Percentiles rank a stretch among this genome's conserved stretches.
Conservation (phyloP, 2,329 filamentous ascomycete species). For the Berkeleyomyces rouxiae region DNA sequence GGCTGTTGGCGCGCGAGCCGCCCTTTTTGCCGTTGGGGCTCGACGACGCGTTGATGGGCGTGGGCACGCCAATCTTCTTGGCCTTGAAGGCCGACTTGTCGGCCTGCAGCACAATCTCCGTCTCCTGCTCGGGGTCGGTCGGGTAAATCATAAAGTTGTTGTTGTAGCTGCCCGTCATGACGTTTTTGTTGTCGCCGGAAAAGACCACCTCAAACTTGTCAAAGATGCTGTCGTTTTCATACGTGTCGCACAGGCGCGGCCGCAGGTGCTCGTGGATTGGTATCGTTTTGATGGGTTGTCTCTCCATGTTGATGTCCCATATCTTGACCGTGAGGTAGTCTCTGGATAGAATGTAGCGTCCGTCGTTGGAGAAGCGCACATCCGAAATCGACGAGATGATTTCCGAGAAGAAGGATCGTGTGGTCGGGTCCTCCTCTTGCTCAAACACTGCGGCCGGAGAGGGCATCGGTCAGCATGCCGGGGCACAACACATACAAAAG, state of each 20-base stretch:
- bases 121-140: conserved; percentile 86
- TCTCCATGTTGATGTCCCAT: conserved; percentile 99
- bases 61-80: conserved; percentile 97
- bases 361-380: conserved; percentile 91
- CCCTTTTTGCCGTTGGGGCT: conserved; percentile 75
- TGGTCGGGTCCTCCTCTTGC: conserved; percentile 92
- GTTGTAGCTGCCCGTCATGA: conserved; percentile 99
- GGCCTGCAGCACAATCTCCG: conserved; percentile 90
- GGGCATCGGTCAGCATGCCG: not conserved
- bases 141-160: conserved; percentile 99
- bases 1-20: conserved; percentile 73
- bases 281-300: conserved; percentile 93
- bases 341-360: conserved; percentile 89
- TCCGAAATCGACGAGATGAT: conserved; percentile 99
- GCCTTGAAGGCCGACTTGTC: conserved; percentile 99
- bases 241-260: conserved; percentile 88
- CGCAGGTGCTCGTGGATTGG: conserved; percentile 95
- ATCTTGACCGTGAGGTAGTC: conserved; percentile 99
- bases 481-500: not conserved
- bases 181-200: conserved; percentile 93
- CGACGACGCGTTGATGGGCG: conserved; percentile 74
- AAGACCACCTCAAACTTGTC: conserved; percentile 99
- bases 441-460: conserved; percentile 58
- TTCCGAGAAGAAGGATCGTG: conserved; percentile 97
- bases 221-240: conserved; percentile 98